These are phyloP conservation scores for Ustilago vetiveriae DNA, from an alignment of 1,284 basidiomycete species.

Conservation along the genomic window DNA sequence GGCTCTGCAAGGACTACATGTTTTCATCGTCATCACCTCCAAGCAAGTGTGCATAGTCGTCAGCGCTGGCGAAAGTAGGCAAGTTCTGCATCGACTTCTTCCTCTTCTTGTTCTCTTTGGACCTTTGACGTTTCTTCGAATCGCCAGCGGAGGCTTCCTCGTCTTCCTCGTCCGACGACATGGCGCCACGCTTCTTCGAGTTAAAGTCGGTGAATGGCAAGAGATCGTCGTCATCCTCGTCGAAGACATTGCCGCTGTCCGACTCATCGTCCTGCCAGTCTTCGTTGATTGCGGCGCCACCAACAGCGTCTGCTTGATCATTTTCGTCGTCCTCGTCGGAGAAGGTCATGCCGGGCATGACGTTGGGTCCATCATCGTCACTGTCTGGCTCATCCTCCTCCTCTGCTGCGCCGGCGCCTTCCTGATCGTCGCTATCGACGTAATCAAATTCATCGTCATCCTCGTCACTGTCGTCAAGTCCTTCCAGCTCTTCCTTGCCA, in stretches of 20 bases:
- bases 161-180: slow-evolving; percentile 10
- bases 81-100: slow-evolving; percentile 77
- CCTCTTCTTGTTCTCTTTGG: slow-evolving; percentile 71
- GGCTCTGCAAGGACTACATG: slow-evolving; percentile 9
- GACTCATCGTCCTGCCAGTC: slow-evolving; percentile 41
- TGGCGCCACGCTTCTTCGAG: slow-evolving; percentile 27
- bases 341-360: slow-evolving; percentile 49
- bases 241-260: slow-evolving; percentile 53
- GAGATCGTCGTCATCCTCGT: slow-evolving; percentile 66
- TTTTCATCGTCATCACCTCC: slow-evolving; percentile 73
- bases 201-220: slow-evolving; percentile 59
- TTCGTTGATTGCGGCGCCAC: background rate
- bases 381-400: slow-evolving; percentile 47
- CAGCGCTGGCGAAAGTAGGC: slow-evolving; percentile 91
- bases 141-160: slow-evolving; percentile 34
- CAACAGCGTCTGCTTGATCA: background rate
- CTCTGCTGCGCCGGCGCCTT: slow-evolving; percentile 22
- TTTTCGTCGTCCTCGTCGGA: slow-evolving; percentile 25
- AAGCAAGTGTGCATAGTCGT: slow-evolving; percentile 92
- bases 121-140: slow-evolving; percentile 54
- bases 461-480: slow-evolving; percentile 43
- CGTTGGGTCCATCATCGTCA: slow-evolving; percentile 26
- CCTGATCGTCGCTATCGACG: slow-evolving; percentile 32
- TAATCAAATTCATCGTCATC: slow-evolving; percentile 49
- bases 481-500: slow-evolving; percentile 73